Conservation (phyloP, 208 protist genomes). For the Polymyxa betae region DNA sequence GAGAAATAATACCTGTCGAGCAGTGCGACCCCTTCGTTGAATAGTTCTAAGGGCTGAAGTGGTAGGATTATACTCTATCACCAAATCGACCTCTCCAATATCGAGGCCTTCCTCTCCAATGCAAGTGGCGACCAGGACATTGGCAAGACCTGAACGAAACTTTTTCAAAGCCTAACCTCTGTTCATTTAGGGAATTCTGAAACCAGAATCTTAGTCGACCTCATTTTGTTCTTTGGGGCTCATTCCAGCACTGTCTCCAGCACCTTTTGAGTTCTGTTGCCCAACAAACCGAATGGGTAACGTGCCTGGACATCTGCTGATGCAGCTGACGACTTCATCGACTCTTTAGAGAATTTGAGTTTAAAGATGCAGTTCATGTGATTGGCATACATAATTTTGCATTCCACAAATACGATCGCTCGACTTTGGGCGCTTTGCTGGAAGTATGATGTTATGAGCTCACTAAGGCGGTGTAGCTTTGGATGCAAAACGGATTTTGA, state of each 20-base stretch:
- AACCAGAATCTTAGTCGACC: not conserved
- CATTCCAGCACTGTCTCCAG: constrained; percentile 5
- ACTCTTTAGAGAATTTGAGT: not conserved
- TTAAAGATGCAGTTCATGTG: too few species aligned
- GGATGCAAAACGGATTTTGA: not conserved
- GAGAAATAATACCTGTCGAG: constrained; percentile 58
- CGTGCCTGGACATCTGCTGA: not conserved
- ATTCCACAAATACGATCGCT: constrained; percentile 38
- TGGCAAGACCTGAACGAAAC: constrained; percentile 63
- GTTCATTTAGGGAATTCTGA: not conserved
- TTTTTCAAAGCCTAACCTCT: not conserved
- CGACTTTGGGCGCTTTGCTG: not conserved
- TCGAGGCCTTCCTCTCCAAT: constrained; percentile 73
- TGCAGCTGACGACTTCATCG: not conserved
- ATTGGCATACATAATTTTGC: not conserved
- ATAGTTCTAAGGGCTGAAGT: constrained; percentile 56
- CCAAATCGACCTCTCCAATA: constrained; percentile 73
- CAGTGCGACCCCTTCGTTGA: constrained; percentile 72
- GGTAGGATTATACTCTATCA: constrained; percentile 67
- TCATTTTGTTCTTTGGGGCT: constrained; percentile 37
- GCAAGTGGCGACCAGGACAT: constrained; percentile 67
- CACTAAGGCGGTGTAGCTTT: not conserved
- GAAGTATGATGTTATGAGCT: not conserved
- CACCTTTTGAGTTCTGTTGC: not conserved
- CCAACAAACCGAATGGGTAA: not conserved